Conservation (phyloP, 2,329 filamentous ascomycete species). For the Sclerotinia nivalis region DNA sequence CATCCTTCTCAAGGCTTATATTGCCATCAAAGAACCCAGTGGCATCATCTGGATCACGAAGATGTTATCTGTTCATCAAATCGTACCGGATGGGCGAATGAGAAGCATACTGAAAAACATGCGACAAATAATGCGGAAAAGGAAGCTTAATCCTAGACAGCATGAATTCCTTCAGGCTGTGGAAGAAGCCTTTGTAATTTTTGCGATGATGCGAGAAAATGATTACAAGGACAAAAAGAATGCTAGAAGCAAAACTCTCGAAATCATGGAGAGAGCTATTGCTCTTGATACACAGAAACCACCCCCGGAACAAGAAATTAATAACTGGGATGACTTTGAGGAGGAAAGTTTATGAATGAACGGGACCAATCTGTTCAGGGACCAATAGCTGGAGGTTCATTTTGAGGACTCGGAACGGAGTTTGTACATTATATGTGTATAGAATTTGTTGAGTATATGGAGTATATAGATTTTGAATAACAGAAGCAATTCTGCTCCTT, state of each 20-base stretch:
- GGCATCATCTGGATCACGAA: slow-evolving; percentile 38
- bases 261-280: slow-evolving; percentile 37
- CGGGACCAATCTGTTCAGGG: background rate
- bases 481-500: background rate
- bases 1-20: slow-evolving; percentile 37
- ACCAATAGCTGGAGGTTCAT: background rate
- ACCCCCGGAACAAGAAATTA: background rate
- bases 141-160: background rate
- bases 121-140: background rate
- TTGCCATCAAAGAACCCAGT: slow-evolving; percentile 30
- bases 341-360: background rate
- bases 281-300: slow-evolving; percentile 27
- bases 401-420: background rate
- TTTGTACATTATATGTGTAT: slow-evolving; percentile 2
- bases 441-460: background rate
- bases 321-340: background rate
- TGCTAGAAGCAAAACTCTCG: slow-evolving; percentile 30
- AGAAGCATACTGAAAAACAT: slow-evolving; percentile 28
- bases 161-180: slow-evolving; percentile 26
- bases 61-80: slow-evolving; percentile 30
- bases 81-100: slow-evolving; percentile 35
- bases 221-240: slow-evolving; percentile 21
- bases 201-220: slow-evolving; percentile 27
- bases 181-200: slow-evolving; percentile 23
- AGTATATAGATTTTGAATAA: slow-evolving; percentile 14